Conservation (phyloP, 306 rosid genomes). For the Medicago truncatula region DNA sequence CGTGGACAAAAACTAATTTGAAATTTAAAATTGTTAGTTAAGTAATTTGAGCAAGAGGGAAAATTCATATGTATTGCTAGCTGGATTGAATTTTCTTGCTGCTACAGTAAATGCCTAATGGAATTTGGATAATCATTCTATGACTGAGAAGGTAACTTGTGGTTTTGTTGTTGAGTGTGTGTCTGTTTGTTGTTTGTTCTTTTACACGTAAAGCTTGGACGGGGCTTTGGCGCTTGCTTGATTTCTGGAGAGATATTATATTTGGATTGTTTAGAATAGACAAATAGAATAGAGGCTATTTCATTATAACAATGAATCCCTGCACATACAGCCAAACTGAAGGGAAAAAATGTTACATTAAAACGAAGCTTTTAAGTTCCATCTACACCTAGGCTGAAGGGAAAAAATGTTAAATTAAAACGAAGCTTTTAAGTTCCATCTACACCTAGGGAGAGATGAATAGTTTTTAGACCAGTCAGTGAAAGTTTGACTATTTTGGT, state of each 20-base stretch:
- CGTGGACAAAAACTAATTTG: constrained; percentile 17
- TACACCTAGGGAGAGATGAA: not conserved
- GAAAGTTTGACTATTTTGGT: not conserved
- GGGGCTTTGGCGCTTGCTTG: no score
- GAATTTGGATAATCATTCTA: no score
- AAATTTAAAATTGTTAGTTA: not conserved
- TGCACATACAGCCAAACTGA: not conserved
- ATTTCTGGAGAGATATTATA: no score
- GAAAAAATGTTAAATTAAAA: not conserved
- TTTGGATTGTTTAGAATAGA: no score
- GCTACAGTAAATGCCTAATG: no score
- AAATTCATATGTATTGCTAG: not conserved
- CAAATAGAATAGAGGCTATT: not conserved
- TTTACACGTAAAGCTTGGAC: no score
- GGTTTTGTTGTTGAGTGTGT: no score
- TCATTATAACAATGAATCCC: not conserved
- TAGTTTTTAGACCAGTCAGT: not conserved
- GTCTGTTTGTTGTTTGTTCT: no score
- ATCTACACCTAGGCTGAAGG: no score
- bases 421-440: constrained; percentile 2
- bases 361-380: no score
- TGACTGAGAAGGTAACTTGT: no score
- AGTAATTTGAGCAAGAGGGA: constrained; percentile 5
- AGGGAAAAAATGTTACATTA: no score
- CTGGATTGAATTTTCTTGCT: constrained; percentile 18